Conservation (phyloP, 2,329 filamentous ascomycete species). For the Botrytis aclada region DNA sequence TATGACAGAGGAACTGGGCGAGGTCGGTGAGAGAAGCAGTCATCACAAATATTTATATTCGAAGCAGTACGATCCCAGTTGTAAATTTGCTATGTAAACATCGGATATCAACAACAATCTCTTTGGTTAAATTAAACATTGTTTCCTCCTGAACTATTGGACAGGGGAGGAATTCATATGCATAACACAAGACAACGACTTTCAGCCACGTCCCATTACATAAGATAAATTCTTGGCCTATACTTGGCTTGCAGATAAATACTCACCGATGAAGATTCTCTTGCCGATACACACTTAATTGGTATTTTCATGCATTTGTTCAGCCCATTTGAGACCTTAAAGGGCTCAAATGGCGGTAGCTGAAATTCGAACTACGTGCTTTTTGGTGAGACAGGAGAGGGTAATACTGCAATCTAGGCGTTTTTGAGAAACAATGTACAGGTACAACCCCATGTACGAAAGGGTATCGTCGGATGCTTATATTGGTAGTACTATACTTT, state of each 20-base stretch:
- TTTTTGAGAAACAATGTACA: not conserved
- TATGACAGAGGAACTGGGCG: not conserved
- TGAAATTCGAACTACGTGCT: not conserved
- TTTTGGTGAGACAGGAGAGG: not conserved
- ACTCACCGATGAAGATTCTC: not conserved
- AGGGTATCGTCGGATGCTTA: not conserved
- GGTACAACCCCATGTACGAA: not conserved
- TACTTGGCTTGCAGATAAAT: conserved; percentile 1
- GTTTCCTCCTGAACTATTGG: not conserved
- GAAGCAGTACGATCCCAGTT: not conserved
- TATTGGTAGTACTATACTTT: not conserved
- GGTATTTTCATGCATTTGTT: not conserved
- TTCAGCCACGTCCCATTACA: not conserved
- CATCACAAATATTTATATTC: not conserved
- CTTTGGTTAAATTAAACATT: not conserved
- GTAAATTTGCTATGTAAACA: not conserved
- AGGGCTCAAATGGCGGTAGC: not conserved
- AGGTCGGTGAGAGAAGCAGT: not conserved
- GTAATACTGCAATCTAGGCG: not conserved
- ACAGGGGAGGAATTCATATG: not conserved
- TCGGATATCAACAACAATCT: not conserved
- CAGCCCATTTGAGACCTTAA: not conserved
- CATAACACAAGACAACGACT: not conserved
- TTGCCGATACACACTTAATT: not conserved
- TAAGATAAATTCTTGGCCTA: not conserved